Evolutionary conservation across 2,329 filamentous ascomycete species (phyloP).

Genomic region (Falciphora oryzae): DNA sequence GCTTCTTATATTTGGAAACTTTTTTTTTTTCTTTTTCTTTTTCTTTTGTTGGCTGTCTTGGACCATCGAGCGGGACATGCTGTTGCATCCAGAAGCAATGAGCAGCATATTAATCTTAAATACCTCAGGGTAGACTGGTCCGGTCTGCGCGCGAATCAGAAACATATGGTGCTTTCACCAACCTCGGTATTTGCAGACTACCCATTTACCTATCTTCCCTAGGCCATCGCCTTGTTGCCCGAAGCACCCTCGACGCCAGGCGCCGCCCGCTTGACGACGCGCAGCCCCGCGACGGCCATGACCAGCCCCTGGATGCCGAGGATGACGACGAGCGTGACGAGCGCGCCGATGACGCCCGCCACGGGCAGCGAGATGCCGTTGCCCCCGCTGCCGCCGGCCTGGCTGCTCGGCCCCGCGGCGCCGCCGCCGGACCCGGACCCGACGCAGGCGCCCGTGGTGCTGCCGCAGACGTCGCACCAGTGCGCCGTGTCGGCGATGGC

Average conservation of each 20-base stretch:
- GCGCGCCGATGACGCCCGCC: constrained; percentile 77
- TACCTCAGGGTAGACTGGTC: too few relatives aligned
- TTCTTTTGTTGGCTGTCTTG: too few relatives aligned
- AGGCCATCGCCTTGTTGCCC: neutral
- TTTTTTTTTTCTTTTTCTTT: too few relatives aligned
- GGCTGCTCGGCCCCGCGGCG: constrained; percentile 15
- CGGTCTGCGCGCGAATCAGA: too few relatives aligned
- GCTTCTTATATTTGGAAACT: too few relatives aligned
- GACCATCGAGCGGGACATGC: too few relatives aligned
- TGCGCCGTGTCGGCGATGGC: constrained; percentile 56
- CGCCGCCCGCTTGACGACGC: constrained; percentile 33
- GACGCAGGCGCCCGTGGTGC: constrained; percentile 62
- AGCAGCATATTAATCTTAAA: too few relatives aligned
- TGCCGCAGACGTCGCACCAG: constrained; percentile 75
- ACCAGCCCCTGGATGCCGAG: constrained; percentile 38
- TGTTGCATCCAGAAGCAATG: too few relatives aligned
- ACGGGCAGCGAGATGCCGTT: constrained; percentile 56
- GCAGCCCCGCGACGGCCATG: constrained; percentile 37
- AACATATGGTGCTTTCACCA: neutral
- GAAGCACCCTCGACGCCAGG: neutral
- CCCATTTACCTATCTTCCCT: neutral
- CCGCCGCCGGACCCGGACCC: constrained; percentile 15
- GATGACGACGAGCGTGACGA: constrained; percentile 51
- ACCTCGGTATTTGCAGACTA: neutral
- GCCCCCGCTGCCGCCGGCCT: constrained; percentile 18